Percentiles rank a stretch among this genome's conserved stretches.
Conservation (phyloP, 2,329 filamentous ascomycete genomes). For the Scleromitrula shiraiana region DNA sequence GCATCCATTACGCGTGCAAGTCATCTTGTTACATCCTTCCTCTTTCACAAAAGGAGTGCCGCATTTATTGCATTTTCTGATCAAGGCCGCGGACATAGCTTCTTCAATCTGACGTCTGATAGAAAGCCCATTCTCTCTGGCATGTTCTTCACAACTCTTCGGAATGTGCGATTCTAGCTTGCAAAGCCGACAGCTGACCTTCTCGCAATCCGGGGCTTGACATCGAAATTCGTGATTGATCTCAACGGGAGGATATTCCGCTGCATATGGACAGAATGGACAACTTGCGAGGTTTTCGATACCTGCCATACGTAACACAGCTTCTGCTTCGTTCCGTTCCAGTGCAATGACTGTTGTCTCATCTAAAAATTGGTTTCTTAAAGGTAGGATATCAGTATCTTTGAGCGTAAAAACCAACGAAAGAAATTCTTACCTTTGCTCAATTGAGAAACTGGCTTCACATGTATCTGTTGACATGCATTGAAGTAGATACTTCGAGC, state of each 20-base stretch:
- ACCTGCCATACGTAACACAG: constrained; percentile 58
- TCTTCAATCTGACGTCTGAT: constrained; percentile 67
- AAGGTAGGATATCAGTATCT: constrained; percentile 13
- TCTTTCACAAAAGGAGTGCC: constrained; percentile 64
- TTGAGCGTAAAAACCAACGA: background rate
- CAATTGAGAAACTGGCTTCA: constrained; percentile 47
- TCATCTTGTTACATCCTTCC: constrained; percentile 77
- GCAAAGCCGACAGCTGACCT: constrained; percentile 61
- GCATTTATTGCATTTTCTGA: constrained; percentile 66
- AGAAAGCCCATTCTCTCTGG: constrained; percentile 49
- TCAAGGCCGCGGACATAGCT: constrained; percentile 72
- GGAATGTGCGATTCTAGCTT: constrained; percentile 62
- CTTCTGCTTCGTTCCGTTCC: constrained; percentile 63
- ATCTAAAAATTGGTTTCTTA: constrained; percentile 37
- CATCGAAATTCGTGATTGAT: constrained; percentile 68
- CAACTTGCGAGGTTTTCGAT: constrained; percentile 68
- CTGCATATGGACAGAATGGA: constrained; percentile 76
- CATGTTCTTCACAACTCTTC: constrained; percentile 59
- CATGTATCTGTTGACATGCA: constrained; percentile 69
- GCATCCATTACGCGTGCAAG: constrained; percentile 50
- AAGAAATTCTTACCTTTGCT: constrained; percentile 44
- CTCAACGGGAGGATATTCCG: constrained; percentile 60
- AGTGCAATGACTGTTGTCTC: constrained; percentile 52
- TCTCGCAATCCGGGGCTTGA: constrained; percentile 54
- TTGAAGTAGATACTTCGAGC: constrained; percentile 56